Evolutionary conservation across 345 rosid genomes (phyloP), one percentile per base, ranked within the genome.

Genomic region (Iberis pinnata): DNA sequence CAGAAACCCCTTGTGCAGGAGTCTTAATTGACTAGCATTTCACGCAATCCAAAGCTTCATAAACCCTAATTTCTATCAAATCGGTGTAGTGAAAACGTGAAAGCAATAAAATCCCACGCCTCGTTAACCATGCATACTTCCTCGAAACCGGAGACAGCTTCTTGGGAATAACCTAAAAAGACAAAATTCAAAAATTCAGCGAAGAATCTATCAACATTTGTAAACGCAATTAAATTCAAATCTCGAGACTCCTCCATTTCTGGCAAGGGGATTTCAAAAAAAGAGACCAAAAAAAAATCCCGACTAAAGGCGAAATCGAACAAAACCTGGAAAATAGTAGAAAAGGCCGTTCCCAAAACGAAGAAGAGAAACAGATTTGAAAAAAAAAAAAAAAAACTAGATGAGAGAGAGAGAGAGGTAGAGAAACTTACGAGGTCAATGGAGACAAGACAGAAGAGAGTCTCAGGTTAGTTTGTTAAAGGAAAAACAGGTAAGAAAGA

Each of bases 351-450:
- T 20, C 14, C 39, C 43, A 9, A 29, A 29, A 44, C 31, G 37
- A 22, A 20, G 22, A 60, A 6, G 20, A 60, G 29, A 12, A 40
- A 48, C 20, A 26, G 9, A 38, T 9, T 53, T 44, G 27, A 64
- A 41, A 40, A 10, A 14, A 13, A 13, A 18, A 9, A 19, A 14
- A n/a, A n/a, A n/a, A n/a, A n/a, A n/a, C n/a, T n/a, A n/a, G n/a
- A n/a, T n/a, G n/a, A n/a, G n/a, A n/a, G 0, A 25, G 11, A 41
- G 2, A 18, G 6, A 45, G 36, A 35, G 31, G 52, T 19, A 67
- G 56, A 44, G 71, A 60, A 60, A 46, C 71, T 59, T 52, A 66
- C 71, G 65, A 67, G 65, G 65, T 67, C 71, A 59, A 67, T 59
- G 55, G 55, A 58, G 35, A 57, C 39, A 22, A 18, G 38, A 16